These are phyloP conservation scores for Triangularia setosa DNA, from an alignment of 2,329 filamentous ascomycete genomes.

Conservation along the genomic window DNA sequence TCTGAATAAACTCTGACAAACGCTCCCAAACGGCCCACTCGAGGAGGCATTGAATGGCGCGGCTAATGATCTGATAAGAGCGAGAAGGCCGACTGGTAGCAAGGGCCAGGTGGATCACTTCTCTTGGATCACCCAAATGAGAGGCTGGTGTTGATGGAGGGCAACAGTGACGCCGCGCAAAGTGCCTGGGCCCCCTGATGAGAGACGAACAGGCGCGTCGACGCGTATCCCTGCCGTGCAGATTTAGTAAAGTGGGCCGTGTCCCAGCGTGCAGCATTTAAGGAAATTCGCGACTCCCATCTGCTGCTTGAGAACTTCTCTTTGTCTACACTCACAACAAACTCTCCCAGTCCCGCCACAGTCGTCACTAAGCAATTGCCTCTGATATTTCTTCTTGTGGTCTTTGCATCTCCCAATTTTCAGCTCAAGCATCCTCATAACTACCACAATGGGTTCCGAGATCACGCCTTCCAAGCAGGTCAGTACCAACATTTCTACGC, in stretches of 20 bases:
- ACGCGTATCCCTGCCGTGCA: slow-evolving; percentile 23
- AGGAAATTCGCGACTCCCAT: slow-evolving; percentile 23
- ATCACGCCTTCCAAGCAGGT: slow-evolving; percentile 61
- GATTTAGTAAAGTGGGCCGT: slow-evolving; percentile 23
- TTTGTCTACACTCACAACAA: slow-evolving; percentile 20
- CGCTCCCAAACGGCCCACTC: background rate
- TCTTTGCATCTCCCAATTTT: background rate
- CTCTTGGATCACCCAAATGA: slow-evolving; percentile 1
- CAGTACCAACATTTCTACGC: slow-evolving; percentile 30
- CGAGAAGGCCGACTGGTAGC: slow-evolving; percentile 13
- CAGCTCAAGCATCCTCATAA: background rate
- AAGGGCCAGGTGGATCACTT: slow-evolving; percentile 13
- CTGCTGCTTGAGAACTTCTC: slow-evolving; percentile 12
- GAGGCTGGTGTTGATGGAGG: slow-evolving; percentile 16
- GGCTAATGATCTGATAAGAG: slow-evolving; percentile 24
- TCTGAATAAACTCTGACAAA: background rate
- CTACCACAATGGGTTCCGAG: slow-evolving; percentile 66
- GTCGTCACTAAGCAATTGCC: slow-evolving; percentile 15
- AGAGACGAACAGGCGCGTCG: slow-evolving; percentile 17
- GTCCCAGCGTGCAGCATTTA: slow-evolving; percentile 26
- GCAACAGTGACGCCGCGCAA: slow-evolving; percentile 17
- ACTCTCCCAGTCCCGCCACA: slow-evolving; percentile 10
- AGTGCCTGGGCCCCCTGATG: background rate
- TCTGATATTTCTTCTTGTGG: slow-evolving; percentile 13
- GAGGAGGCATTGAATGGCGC: slow-evolving; percentile 1